These are phyloP conservation scores for Clavariopsis aquatica DNA, from an alignment of 495 filamentous ascomycete species.

Conservation along the genomic window DNA sequence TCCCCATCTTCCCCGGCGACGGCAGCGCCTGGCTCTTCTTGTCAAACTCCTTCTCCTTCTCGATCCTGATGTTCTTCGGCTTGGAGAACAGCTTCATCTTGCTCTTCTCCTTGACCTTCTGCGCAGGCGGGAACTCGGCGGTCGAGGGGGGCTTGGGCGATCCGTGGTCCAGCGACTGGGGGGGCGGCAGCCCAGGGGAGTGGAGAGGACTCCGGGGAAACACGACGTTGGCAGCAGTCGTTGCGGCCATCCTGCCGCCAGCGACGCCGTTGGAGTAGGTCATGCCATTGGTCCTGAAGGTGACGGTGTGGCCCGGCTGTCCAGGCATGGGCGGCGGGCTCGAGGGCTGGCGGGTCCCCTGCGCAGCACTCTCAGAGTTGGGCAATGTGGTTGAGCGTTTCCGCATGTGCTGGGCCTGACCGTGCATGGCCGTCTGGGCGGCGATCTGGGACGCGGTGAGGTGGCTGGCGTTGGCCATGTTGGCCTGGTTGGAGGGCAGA, in stretches of 20 bases:
- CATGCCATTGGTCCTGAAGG: slow-evolving; percentile 52
- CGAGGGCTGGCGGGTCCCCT: slow-evolving; percentile 52
- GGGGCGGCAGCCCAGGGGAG: slow-evolving; percentile 38
- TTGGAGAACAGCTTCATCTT: slow-evolving; percentile 90
- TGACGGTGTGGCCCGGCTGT: slow-evolving; percentile 45
- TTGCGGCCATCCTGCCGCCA: slow-evolving; percentile 69
- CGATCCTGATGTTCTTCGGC: slow-evolving; percentile 77
- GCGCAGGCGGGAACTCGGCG: slow-evolving; percentile 31
- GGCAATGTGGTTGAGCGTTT: slow-evolving; percentile 74
- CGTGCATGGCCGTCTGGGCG: slow-evolving; percentile 85
- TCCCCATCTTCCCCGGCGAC: slow-evolving; percentile 73
- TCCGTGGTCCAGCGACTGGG: slow-evolving; percentile 29
- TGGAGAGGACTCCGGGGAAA: slow-evolving; percentile 65
- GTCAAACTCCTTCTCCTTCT: slow-evolving; percentile 63
- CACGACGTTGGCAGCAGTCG: slow-evolving; percentile 82
- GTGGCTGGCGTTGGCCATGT: slow-evolving; percentile 23
- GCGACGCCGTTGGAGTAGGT: slow-evolving; percentile 67
- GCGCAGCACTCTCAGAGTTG: slow-evolving; percentile 45
- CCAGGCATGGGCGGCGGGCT: slow-evolving; percentile 56
- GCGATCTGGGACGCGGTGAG: slow-evolving; percentile 83
- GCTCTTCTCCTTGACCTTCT: slow-evolving; percentile 74
- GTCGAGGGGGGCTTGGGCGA: slow-evolving; percentile 24
- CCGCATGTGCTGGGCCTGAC: slow-evolving; percentile 58
- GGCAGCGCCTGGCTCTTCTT: slow-evolving; percentile 69
- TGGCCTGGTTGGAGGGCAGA: slow-evolving; percentile 67